Base-by-base conservation (phyloP, 441 rosid genomes). In the Biscutella laevigata region DNA sequence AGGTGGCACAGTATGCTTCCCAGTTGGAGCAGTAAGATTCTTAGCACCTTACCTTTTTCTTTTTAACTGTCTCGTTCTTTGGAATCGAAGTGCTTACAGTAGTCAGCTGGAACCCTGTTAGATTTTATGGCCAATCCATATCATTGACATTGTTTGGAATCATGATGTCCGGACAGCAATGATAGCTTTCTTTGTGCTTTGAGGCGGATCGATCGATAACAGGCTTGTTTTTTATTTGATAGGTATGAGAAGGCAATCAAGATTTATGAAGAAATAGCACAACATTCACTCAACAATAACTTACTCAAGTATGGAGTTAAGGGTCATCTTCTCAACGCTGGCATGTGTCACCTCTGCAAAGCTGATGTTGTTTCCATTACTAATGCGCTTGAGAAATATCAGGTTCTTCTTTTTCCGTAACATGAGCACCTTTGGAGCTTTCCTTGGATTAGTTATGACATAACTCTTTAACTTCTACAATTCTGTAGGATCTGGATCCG, bases 281-380 rank as follows among this genome's bases (percentile, higher is more conserved):
- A 46, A 1, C 72, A 83, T 2, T 88, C 88, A 1, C 84, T 88
- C 36, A 70, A 56, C 40, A 80, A 68, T 61, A 79, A 77, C 74
- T 74, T 83, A 70, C 86, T 88, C 50, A 88, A 83, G 63, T 86
- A 88, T 64, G 97, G 97, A 72, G 97, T 80, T 57, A 83, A 81
- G 58, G 92, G 97, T 12, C 89, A 88, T 71, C 83, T 88, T 61
- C 90, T 88, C 29, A 88, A 81, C 64, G 97, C 97, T 63, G 97
- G 95, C 51, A 28, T 86, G 56, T 88, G 97, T 74, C 88, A 86
- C 40, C 83, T 88, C 59, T 83, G 88, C 79, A 86, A 81, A 66
- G 80, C 73, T 1, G 95, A 86, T 62, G 70, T 75, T 71, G 81
- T 85, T 72, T 74, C 94, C 44, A 78, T 88, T 48, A 67, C 69